Conservation (phyloP, 2,329 filamentous ascomycete species). For the Colletotrichum caudatum region DNA sequence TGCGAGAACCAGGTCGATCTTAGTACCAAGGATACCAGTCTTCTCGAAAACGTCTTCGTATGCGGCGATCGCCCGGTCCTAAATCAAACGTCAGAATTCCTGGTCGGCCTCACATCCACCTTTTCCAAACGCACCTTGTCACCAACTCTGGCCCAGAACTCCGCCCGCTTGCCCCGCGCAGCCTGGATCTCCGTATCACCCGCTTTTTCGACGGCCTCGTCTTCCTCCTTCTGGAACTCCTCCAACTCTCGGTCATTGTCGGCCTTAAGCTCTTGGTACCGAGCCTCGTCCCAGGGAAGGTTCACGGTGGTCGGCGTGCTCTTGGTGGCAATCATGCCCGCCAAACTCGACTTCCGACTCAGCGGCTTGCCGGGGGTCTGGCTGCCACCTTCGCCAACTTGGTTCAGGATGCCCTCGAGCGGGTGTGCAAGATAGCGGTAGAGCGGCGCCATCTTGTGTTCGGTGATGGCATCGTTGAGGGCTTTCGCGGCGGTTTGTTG, state of each 20-base stretch:
- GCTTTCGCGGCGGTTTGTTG: constrained; percentile 80
- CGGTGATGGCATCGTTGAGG: constrained; percentile 83
- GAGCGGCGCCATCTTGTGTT: constrained; percentile 89
- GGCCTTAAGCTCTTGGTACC: constrained; percentile 82
- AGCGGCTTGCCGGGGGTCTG: constrained; percentile 65
- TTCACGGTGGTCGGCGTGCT: constrained; percentile 73
- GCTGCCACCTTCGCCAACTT: constrained; percentile 72
- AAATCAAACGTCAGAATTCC: constrained; percentile 41
- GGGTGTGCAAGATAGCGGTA: constrained; percentile 89
- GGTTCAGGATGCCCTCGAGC: constrained; percentile 84
- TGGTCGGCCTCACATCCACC: background rate
- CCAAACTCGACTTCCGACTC: constrained; percentile 76
- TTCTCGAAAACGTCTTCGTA: constrained; percentile 97
- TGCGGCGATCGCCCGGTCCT: constrained; percentile 94
- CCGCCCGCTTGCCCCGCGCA: constrained; percentile 92
- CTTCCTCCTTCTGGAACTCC: constrained; percentile 84
- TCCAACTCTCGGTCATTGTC: constrained; percentile 85
- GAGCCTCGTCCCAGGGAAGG: constrained; percentile 89
- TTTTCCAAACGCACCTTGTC: constrained; percentile 79
- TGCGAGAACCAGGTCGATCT: constrained; percentile 96
- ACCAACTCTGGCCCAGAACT: constrained; percentile 94
- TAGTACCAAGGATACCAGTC: constrained; percentile 95
- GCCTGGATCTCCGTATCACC: constrained; percentile 96
- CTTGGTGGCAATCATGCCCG: constrained; percentile 81
- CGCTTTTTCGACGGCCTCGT: constrained; percentile 94